Percentiles rank a stretch among this genome's conserved stretches.
Evolutionary conservation across 108 stramenopile genomes (phyloP).

Genomic region (Nitzschia sp.): DNA sequence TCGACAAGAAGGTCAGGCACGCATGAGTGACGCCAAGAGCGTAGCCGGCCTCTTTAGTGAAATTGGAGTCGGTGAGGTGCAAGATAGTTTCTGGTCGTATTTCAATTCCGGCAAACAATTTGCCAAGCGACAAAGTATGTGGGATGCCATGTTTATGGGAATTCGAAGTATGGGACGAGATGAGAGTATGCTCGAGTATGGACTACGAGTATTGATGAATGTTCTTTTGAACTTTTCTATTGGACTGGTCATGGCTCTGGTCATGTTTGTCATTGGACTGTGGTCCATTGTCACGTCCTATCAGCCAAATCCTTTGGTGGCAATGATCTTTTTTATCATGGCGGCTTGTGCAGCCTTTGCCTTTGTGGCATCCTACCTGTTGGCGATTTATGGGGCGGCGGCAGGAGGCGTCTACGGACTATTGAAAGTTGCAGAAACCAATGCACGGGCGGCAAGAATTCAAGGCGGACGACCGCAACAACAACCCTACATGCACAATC

Average conservation of each 20-base stretch:
- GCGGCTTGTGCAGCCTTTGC: conserved; percentile 83
- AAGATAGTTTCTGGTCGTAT: conserved; percentile 87
- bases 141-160: conserved; percentile 89
- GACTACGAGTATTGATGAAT: conserved; percentile 54
- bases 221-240: conserved; percentile 85
- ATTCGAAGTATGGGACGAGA: conserved; percentile 75
- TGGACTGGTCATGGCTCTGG: conserved; percentile 81
- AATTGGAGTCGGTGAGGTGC: conserved; percentile 82
- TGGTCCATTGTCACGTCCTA: conserved; percentile 81
- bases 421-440: conserved; percentile 81
- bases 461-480: conserved; percentile 3
- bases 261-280: conserved; percentile 78
- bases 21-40: conserved; percentile 85
- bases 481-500: conserved; percentile 35
- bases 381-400: conserved; percentile 80
- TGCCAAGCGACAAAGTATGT: conserved; percentile 88
- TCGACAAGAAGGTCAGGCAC: conserved; percentile 73
- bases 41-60: conserved; percentile 84
- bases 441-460: conserved; percentile 23
- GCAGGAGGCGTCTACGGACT: conserved; percentile 83
- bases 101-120: conserved; percentile 81
- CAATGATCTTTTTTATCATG: conserved; percentile 72
- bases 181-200: conserved; percentile 77
- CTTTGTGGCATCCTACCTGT: conserved; percentile 76
- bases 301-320: conserved; percentile 79